Conservation (phyloP, 768 basidiomycete genomes). For the Clitopilus passeckerianus region DNA sequence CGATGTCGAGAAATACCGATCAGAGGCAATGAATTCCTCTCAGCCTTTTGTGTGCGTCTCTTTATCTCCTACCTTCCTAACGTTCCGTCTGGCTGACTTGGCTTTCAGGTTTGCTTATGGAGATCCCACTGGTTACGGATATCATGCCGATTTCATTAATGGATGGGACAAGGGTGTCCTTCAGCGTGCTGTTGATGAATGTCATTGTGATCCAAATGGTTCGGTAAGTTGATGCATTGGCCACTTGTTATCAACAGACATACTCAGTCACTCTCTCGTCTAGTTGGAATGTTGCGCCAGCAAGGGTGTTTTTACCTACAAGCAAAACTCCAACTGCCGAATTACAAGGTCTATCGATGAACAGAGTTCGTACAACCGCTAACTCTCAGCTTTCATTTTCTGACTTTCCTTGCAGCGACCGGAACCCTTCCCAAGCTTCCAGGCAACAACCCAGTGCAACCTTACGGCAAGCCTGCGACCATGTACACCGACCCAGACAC, state of each 20-base stretch:
- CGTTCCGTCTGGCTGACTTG: neutral
- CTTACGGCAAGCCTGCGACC: slow-evolving; percentile 26
- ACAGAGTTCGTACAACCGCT: slow-evolving; percentile 26
- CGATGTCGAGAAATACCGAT: slow-evolving; percentile 27
- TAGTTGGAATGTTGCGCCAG: slow-evolving; percentile 40
- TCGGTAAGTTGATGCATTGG: slow-evolving; percentile 25
- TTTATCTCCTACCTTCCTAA: neutral
- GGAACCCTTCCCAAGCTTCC: slow-evolving; percentile 43
- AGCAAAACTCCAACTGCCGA: slow-evolving; percentile 33
- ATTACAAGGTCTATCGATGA: slow-evolving; percentile 46
- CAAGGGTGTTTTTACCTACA: slow-evolving; percentile 38
- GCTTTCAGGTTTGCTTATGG: slow-evolving; percentile 40
- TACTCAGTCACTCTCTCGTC: neutral
- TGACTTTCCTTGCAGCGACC: slow-evolving; percentile 26
- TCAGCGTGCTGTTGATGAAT: slow-evolving; percentile 48
- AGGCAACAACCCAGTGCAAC: slow-evolving; percentile 49
- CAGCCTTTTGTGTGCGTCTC: slow-evolving; percentile 50
- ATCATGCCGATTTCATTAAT: slow-evolving; percentile 54
- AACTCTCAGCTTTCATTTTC: neutral
- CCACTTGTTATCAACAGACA: neutral
- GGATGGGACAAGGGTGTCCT: slow-evolving; percentile 59
- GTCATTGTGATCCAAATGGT: slow-evolving; percentile 40
- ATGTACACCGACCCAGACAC: slow-evolving; percentile 25
- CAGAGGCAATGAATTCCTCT: slow-evolving; percentile 37
- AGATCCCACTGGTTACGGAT: slow-evolving; percentile 60